These are phyloP conservation scores for Talaromyces rugulosus DNA, from an alignment of 2,329 filamentous ascomycete species.

Conservation along the genomic window DNA sequence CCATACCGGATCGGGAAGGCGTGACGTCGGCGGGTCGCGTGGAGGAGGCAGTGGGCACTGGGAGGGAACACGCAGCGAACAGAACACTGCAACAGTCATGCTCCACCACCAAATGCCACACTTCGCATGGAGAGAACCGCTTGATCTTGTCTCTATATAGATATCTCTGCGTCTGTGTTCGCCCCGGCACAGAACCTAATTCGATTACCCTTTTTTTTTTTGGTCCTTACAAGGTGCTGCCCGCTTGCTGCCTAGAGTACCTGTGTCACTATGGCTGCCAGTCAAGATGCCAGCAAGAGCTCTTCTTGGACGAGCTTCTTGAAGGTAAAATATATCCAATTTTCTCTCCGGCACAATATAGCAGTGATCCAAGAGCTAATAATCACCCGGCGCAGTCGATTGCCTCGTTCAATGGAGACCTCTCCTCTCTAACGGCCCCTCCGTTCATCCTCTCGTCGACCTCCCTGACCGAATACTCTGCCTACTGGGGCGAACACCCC, in stretches of 20 bases:
- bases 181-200: neutral
- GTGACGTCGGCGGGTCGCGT: constrained; percentile 1
- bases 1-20: neutral
- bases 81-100: neutral
- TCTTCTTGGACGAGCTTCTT: constrained; percentile 12
- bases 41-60: neutral
- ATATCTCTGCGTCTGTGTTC: neutral
- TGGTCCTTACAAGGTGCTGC: neutral
- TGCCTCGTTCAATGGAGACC: constrained; percentile 76
- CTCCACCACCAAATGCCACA: neutral
- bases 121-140: neutral
- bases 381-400: constrained; percentile 51
- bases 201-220: neutral
- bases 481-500: constrained; percentile 79
- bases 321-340: constrained; percentile 5
- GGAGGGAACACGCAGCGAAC: neutral
- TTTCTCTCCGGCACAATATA: neutral
- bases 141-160: neutral
- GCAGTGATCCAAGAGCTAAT: neutral
- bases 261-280: constrained; percentile 9
- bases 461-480: constrained; percentile 74
- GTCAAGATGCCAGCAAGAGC: constrained; percentile 10
- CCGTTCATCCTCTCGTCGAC: constrained; percentile 78
- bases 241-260: neutral
- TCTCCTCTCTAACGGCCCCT: constrained; percentile 74